A percentile compares a stretch with the other conserved stretches of the same genome.
Evolutionary conservation across 768 basidiomycete genomes (phyloP).

Genomic region (Lepiota venenata): DNA sequence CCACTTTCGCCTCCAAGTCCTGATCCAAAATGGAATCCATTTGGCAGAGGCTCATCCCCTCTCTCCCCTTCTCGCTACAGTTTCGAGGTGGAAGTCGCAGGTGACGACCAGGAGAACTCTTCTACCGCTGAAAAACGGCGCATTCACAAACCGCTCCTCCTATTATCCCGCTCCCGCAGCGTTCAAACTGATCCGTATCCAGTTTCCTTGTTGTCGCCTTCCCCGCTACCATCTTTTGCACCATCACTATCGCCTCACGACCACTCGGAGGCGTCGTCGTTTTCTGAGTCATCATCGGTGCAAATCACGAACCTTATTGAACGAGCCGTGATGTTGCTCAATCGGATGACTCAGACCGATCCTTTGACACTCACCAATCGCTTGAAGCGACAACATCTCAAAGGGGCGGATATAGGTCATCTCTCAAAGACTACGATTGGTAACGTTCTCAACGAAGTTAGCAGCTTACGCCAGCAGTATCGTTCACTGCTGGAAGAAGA

Average conservation of each 20-base stretch:
- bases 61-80: conserved; percentile 31
- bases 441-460: conserved; percentile 67
- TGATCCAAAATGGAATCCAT: conserved; percentile 27
- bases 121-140: conserved; percentile 32
- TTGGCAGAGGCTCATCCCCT: conserved; percentile 25
- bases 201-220: conserved; percentile 26
- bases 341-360: conserved; percentile 69
- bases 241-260: conserved; percentile 47
- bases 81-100: conserved; percentile 42
- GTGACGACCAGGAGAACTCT: conserved; percentile 27
- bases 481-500: conserved; percentile 74
- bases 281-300: conserved; percentile 51
- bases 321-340: conserved; percentile 54
- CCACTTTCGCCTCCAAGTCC: conserved; percentile 37
- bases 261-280: conserved; percentile 74
- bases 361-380: conserved; percentile 86
- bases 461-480: conserved; percentile 69
- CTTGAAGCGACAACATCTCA: conserved; percentile 85
- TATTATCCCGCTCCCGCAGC: conserved; percentile 59
- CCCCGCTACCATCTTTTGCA: conserved; percentile 32
- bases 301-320: conserved; percentile 58
- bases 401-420: conserved; percentile 82
- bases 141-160: conserved; percentile 41
- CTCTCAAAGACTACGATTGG: conserved; percentile 81
- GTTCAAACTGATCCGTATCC: conserved; percentile 61